Evolutionary conservation across 2,329 filamentous ascomycete species (phyloP).

Genomic region (Ascochyta koolunga): DNA sequence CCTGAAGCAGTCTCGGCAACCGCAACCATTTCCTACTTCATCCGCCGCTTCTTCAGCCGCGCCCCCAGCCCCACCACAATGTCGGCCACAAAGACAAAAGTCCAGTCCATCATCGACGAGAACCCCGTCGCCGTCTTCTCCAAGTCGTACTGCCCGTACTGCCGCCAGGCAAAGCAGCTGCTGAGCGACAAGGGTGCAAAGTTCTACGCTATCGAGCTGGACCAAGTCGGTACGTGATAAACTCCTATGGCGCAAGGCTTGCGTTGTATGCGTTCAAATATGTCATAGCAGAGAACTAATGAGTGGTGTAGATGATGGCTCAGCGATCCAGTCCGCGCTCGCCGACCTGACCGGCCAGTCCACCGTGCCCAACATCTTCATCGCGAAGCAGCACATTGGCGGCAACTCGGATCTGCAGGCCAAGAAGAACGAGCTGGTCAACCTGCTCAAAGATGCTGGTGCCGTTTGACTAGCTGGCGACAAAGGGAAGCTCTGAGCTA

Average conservation of each 20-base stretch:
- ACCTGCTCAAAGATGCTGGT: conserved; percentile 67
- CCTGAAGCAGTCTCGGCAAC: conserved; percentile 9
- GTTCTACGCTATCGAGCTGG: conserved; percentile 79
- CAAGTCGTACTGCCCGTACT: conserved; percentile 97
- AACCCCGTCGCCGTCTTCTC: conserved; percentile 94
- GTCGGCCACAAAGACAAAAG: conserved; percentile 83
- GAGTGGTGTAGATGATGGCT: conserved; percentile 72
- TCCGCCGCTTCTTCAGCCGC: conserved; percentile 74
- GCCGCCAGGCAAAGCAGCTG: conserved; percentile 76
- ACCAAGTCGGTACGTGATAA: conserved; percentile 73
- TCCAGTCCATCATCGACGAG: conserved; percentile 84
- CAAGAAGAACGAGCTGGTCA: conserved; percentile 67
- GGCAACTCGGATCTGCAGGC: conserved; percentile 89
- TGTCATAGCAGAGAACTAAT: no score
- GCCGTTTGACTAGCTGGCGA: conserved; percentile 58
- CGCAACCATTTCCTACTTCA: conserved; percentile 65
- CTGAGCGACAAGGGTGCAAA: conserved; percentile 74
- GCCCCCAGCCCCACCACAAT: conserved; percentile 68
- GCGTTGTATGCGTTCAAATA: background rate
- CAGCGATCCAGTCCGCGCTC: conserved; percentile 82
- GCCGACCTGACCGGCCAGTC: conserved; percentile 79
- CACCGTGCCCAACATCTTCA: conserved; percentile 96
- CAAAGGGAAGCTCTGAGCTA: conserved; percentile 9
- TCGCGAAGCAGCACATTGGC: conserved; percentile 87
- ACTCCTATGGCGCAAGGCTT: background rate